Conservation (phyloP, 108 stramenopile genomes). For the Aurantiochytrium sp. region DNA sequence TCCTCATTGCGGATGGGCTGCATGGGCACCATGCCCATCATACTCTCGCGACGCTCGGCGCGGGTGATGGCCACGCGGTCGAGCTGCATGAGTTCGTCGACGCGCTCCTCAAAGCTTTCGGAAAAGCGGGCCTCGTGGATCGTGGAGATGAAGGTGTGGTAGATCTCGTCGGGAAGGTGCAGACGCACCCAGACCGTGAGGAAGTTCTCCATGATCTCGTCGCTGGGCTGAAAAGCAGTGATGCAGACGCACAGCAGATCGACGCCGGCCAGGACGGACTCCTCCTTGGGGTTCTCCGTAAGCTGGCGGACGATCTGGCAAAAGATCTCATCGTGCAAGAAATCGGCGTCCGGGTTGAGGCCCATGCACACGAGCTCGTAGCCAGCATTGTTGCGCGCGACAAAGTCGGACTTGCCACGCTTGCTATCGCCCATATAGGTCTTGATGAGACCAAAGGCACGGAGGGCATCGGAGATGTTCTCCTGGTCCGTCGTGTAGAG, state of each 20-base stretch:
- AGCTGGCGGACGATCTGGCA: slow-evolving; percentile 61
- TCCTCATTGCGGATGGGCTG: neutral
- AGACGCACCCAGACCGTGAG: slow-evolving; percentile 39
- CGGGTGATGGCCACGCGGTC: neutral
- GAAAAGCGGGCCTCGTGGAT: slow-evolving; percentile 4
- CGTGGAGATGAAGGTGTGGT: neutral
- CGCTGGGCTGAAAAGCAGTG: slow-evolving; percentile 47
- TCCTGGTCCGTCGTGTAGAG: neutral
- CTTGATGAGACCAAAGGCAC: slow-evolving; percentile 1
- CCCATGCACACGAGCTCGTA: neutral
- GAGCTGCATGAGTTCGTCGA: neutral
- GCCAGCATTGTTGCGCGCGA: slow-evolving; percentile 1
- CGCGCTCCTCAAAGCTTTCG: neutral
- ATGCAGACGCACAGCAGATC: slow-evolving; percentile 47
- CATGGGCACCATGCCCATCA: neutral
- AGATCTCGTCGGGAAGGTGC: neutral
- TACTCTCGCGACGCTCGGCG: neutral
- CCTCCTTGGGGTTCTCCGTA: slow-evolving; percentile 44
- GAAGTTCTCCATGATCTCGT: slow-evolving; percentile 50
- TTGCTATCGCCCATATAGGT: slow-evolving; percentile 22
- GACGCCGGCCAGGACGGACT: slow-evolving; percentile 42
- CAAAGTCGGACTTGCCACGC: neutral
- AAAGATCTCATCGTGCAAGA: slow-evolving; percentile 48
- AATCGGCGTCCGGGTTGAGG: neutral
- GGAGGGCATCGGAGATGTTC: neutral